Conservation (phyloP, 768 basidiomycete species). For the Leccinum boreale region DNA sequence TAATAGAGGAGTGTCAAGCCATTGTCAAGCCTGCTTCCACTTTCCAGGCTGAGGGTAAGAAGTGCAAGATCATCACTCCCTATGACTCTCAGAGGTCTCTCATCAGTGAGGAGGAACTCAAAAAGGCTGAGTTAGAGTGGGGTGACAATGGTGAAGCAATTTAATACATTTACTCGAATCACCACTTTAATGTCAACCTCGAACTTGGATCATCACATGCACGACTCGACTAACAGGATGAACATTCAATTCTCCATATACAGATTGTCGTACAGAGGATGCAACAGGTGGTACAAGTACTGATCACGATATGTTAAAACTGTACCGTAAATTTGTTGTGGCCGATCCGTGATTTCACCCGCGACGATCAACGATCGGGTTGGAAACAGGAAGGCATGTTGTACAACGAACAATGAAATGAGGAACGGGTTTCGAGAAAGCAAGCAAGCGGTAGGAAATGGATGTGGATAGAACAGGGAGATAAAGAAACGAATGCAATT, state of each 20-base stretch:
- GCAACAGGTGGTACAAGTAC: constrained; percentile 23
- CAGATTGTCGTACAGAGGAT: constrained; percentile 20
- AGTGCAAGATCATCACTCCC: constrained; percentile 72
- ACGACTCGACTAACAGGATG: background rate
- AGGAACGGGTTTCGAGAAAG: background rate
- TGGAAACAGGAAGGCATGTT: background rate
- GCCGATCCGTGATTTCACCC: constrained; percentile 1
- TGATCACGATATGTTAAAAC: constrained; percentile 2
- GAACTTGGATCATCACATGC: background rate
- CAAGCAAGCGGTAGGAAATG: background rate
- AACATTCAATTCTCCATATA: constrained; percentile 16
- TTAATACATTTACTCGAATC: background rate
- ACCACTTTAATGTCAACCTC: background rate
- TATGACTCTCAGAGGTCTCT: constrained; percentile 69
- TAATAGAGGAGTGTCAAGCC: constrained; percentile 48
- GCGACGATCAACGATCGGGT: constrained; percentile 14
- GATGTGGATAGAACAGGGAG: background rate
- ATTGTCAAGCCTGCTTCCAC: constrained; percentile 55
- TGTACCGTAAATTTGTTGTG: constrained; percentile 21
- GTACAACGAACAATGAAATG: constrained; percentile 18
- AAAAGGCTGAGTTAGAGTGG: constrained; percentile 50
- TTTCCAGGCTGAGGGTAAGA: constrained; percentile 47
- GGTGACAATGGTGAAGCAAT: too few species aligned
- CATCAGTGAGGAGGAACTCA: constrained; percentile 59
- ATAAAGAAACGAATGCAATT: background rate